Evolutionary conservation across 768 basidiomycete species (phyloP), one percentile per base, ranked within the genome.

Genomic region (Serendipita vermifera): DNA sequence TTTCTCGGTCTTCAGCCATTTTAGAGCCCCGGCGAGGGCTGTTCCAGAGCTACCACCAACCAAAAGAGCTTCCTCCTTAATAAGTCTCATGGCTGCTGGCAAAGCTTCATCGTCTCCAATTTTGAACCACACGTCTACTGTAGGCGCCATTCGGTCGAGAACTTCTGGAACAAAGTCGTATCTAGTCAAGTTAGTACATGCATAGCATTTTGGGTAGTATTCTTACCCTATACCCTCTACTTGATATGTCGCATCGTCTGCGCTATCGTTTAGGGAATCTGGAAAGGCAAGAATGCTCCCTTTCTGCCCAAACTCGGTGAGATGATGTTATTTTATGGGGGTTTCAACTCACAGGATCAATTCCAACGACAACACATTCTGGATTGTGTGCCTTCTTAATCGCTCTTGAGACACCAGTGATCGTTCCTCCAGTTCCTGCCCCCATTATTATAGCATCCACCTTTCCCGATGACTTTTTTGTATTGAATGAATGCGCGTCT

Each of bases 31-130:
- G 24, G 81, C 76, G 35, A 98, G 71, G 0, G 85, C 81, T 65
- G 87, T 89, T 0, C 96, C 96, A 61, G 85, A 87, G 65, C 88
- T 93, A 2, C 96, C 96, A 5, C 96, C 96, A 2, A 96, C 85
- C 2, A 99, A 75, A 6, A 98, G 75, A 1, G 87, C 93, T 70
- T 97, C 94, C 31, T 71, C 75, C 54, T 81, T 77, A 79, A 96
- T 96, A 24, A 96, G 66, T 32, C 73, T 68, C 58, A 83, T 75
- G 5, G 89, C 85, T 14, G 82, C 81, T 6, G 73, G 74, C 63
- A 92, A 96, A 0, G 91, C 76, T 39, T 87, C 85, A 2, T 82
- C 74, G 62, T 98, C 96, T 1, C 70, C 72, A 0, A 84, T 83
- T 76, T 97, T 98, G 59, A 90, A 67, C 96, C 88, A 91, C n/a